Evolutionary conservation across 148 eudicot species (phyloP).

Genomic region (Polygonum maritimum): DNA sequence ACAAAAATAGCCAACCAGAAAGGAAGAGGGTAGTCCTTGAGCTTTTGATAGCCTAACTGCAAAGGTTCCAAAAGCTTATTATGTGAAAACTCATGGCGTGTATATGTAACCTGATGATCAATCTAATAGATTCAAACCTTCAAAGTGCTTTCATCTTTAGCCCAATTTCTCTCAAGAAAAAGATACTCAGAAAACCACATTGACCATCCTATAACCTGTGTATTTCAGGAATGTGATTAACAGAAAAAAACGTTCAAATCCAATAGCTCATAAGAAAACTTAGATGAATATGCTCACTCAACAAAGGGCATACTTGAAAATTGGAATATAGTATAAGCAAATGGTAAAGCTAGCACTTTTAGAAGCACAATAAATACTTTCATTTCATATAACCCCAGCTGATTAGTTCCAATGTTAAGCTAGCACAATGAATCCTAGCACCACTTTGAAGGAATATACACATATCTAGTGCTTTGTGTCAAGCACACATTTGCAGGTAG

Average conservation of each 20-base stretch:
- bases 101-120: not conserved
- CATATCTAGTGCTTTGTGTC: not conserved
- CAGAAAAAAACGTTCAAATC: not conserved
- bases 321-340: not conserved
- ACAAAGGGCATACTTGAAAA: not conserved
- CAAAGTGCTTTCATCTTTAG: constrained; percentile 66
- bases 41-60: constrained; percentile 73
- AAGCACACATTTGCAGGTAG: not conserved
- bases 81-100: constrained; percentile 8
- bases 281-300: not conserved
- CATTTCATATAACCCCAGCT: not conserved
- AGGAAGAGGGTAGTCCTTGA: constrained; percentile 75
- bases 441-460: not conserved
- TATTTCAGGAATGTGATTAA: not conserved
- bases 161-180: constrained; percentile 88
- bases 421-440: not conserved
- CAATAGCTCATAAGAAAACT: not conserved
- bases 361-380: not conserved
- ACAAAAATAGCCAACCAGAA: constrained; percentile 97
- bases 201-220: constrained; percentile 95
- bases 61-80: constrained; percentile 13
- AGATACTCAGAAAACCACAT: constrained; percentile 95
- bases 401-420: not conserved
- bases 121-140: constrained; percentile 31
- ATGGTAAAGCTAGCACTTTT: not conserved